These are phyloP conservation scores for Malassezia sympodialis DNA, from an alignment of 1,284 basidiomycete species.

Conservation along the genomic window DNA sequence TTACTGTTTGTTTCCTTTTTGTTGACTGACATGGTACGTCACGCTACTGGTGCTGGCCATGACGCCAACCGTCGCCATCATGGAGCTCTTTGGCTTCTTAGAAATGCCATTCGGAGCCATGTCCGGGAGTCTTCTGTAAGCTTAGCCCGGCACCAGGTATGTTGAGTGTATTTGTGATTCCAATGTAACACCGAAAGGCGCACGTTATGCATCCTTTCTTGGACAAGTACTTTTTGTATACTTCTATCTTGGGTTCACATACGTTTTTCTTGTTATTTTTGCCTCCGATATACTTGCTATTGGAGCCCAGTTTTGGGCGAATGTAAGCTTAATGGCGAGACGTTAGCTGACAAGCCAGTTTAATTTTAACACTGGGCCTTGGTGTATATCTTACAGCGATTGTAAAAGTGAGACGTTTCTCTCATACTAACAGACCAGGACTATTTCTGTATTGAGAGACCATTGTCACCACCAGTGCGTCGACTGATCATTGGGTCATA, in stretches of 20 bases:
- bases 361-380: conserved; percentile 59
- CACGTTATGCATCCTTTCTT: conserved; percentile 53
- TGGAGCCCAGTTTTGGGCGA: conserved; percentile 60
- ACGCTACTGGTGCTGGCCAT: neutral
- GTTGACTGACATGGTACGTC: too few relatives aligned
- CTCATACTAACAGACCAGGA: conserved; percentile 52
- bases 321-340: conserved; percentile 55
- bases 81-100: neutral
- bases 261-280: conserved; percentile 88
- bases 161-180: neutral
- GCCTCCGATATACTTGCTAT: conserved; percentile 79
- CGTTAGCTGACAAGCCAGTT: conserved; percentile 13
- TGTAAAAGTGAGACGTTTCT: conserved; percentile 53
- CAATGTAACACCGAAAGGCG: neutral
- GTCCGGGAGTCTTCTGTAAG: neutral
- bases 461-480: conserved; percentile 78
- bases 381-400: conserved; percentile 77
- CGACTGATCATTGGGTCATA: conserved; percentile 56
- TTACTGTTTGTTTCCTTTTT: too few relatives aligned
- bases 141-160: conserved; percentile 7
- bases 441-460: conserved; percentile 77
- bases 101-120: neutral
- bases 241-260: conserved; percentile 68
- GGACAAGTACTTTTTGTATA: conserved; percentile 82
- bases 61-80: neutral